Conservation (phyloP, 2,329 filamentous ascomycete genomes). For the Exophiala mesophila region DNA sequence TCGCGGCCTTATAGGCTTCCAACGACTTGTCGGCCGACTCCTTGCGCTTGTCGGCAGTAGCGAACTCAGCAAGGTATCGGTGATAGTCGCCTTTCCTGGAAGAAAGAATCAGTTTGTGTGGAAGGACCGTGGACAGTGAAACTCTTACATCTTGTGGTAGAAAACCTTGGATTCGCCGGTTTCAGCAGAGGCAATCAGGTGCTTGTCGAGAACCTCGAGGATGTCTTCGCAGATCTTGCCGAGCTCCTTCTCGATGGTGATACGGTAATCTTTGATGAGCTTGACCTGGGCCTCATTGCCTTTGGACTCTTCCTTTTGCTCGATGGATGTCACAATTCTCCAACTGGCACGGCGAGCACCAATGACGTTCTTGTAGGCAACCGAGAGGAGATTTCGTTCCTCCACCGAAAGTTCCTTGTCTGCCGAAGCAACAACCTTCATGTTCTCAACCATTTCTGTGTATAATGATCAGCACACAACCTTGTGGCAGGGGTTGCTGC, state of each 20-base stretch:
- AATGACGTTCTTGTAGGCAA: slow-evolving; percentile 99
- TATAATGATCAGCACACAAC: slow-evolving; percentile 22
- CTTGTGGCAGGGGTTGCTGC: slow-evolving; percentile 3
- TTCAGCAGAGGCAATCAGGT: slow-evolving; percentile 90
- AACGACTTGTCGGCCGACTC: slow-evolving; percentile 87
- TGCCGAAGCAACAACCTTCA: slow-evolving; percentile 95
- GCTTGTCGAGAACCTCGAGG: slow-evolving; percentile 86
- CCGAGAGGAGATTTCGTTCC: slow-evolving; percentile 94
- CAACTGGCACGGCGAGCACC: slow-evolving; percentile 93
- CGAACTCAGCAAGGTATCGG: slow-evolving; percentile 97
- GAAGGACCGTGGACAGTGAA: neutral
- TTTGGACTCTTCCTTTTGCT: slow-evolving; percentile 99
- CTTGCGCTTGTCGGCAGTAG: slow-evolving; percentile 91
- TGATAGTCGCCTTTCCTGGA: slow-evolving; percentile 99
- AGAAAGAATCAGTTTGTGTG: slow-evolving; percentile 16
- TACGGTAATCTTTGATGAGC: slow-evolving; percentile 95
- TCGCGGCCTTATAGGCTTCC: slow-evolving; percentile 94
- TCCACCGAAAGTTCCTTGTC: slow-evolving; percentile 80
- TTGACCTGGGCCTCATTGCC: slow-evolving; percentile 85
- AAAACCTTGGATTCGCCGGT: slow-evolving; percentile 98
- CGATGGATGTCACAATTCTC: slow-evolving; percentile 97
- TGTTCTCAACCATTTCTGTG: slow-evolving; percentile 98
- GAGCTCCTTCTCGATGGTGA: slow-evolving; percentile 96
- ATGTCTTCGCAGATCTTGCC: slow-evolving; percentile 98
- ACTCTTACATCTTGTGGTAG: slow-evolving; percentile 95